Percentiles rank a stretch among this genome's conserved stretches.
These are phyloP conservation scores for Leccinellum albellum DNA, from an alignment of 768 basidiomycete species.

Conservation along the genomic window DNA sequence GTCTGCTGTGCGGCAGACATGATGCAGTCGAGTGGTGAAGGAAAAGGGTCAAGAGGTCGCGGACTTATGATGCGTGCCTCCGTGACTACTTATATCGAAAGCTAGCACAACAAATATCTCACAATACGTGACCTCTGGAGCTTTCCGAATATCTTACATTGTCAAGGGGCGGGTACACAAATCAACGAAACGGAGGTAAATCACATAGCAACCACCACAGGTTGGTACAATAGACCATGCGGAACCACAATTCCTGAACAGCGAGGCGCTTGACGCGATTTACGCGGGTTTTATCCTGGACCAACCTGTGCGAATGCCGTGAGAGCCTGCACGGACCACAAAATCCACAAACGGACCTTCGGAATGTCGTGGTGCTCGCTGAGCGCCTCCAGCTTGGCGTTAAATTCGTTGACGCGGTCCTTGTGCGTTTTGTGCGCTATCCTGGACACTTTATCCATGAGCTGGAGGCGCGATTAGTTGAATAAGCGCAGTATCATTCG, in stretches of 20 bases:
- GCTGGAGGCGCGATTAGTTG: conserved; percentile 39
- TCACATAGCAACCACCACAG: conserved; percentile 19
- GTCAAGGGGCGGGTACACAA: conserved; percentile 21
- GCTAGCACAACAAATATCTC: conserved; percentile 32
- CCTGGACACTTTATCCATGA: conserved; percentile 69
- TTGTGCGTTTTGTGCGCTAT: conserved; percentile 86
- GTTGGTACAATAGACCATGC: conserved; percentile 11
- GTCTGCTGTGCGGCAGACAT: conserved; percentile 35
- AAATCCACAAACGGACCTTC: conserved; percentile 50
- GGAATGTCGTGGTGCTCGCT: conserved; percentile 96
- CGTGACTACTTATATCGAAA: conserved; percentile 38
- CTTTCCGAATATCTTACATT: conserved; percentile 26
- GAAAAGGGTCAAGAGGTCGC: conserved; percentile 35
- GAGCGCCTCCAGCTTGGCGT: conserved; percentile 76
- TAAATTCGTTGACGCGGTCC: conserved; percentile 89
- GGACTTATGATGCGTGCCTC: conserved; percentile 33
- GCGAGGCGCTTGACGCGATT: conserved; percentile 28
- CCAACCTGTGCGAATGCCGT: conserved; percentile 57
- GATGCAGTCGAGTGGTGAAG: conserved; percentile 32
- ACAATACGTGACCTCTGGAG: conserved; percentile 30
- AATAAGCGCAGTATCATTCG: background rate
- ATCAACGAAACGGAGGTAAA: conserved; percentile 11
- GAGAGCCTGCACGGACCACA: conserved; percentile 30
- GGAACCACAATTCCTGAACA: conserved; percentile 1
- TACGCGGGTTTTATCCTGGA: conserved; percentile 62